Evolutionary conservation across 1,284 basidiomycete species (phyloP).

Genomic region (Heterobasidion annosum): DNA sequence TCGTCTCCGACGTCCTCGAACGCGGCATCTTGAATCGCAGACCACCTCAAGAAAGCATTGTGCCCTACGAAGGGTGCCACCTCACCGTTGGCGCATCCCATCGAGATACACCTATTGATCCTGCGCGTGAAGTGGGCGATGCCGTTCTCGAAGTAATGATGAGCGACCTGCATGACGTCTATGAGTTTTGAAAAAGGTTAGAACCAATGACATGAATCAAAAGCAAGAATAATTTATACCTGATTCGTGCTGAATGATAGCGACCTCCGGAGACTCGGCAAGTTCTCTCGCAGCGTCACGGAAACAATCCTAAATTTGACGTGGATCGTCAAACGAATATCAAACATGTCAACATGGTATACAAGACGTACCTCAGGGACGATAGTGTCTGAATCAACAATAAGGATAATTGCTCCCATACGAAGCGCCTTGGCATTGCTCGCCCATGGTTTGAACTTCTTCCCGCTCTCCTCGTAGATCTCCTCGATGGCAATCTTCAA

Average conservation of each 20-base stretch:
- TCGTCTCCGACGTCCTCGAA: conserved; percentile 62
- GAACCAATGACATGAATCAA: background rate
- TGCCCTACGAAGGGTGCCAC: conserved; percentile 84
- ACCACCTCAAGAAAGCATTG: conserved; percentile 83
- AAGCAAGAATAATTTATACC: conserved; percentile 24
- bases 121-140: conserved; percentile 78
- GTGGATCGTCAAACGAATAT: background rate
- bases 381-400: conserved; percentile 79
- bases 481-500: conserved; percentile 62
- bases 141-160: conserved; percentile 84
- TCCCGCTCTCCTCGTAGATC: conserved; percentile 47
- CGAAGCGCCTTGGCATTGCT: conserved; percentile 48
- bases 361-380: conserved; percentile 50
- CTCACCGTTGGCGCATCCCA: conserved; percentile 72
- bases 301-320: background rate
- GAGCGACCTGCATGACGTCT: conserved; percentile 81
- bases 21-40: conserved; percentile 72
- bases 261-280: conserved; percentile 68
- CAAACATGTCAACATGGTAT: too few species aligned
- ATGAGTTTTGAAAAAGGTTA: background rate
- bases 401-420: conserved; percentile 57
- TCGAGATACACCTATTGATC: conserved; percentile 71
- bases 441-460: conserved; percentile 55
- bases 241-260: conserved; percentile 78
- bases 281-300: conserved; percentile 74